Conservation (phyloP, 2,329 filamentous ascomycete genomes). For the Fusarium goolgardi region DNA sequence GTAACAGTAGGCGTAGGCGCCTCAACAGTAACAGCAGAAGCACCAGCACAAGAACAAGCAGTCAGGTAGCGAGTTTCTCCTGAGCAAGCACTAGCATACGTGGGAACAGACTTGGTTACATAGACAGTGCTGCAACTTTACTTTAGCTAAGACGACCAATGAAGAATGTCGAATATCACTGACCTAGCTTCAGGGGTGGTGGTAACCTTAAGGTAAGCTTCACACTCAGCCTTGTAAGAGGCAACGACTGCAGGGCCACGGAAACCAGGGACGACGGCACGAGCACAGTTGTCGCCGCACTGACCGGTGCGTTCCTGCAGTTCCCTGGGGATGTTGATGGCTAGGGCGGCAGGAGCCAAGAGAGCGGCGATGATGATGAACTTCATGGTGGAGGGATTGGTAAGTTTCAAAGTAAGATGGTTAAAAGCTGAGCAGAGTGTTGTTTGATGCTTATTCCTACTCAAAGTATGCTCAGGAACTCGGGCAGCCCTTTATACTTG, state of each 20-base stretch:
- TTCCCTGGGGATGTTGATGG: constrained; percentile 30
- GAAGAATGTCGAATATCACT: not conserved
- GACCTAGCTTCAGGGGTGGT: constrained; percentile 34
- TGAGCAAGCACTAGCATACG: constrained; percentile 41
- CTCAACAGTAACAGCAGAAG: constrained; percentile 28
- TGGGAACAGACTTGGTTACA: constrained; percentile 37
- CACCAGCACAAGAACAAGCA: constrained; percentile 37
- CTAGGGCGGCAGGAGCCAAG: constrained; percentile 22
- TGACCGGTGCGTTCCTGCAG: constrained; percentile 27
- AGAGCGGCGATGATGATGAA: constrained; percentile 37
- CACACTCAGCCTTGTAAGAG: constrained; percentile 33
- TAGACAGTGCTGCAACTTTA: constrained; percentile 24
- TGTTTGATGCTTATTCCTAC: not conserved
- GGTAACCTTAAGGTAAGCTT: constrained; percentile 34
- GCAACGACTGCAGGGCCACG: constrained; percentile 23
- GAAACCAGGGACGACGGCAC: constrained; percentile 36
- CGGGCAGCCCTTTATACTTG: constrained; percentile 14
- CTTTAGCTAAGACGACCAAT: not conserved
- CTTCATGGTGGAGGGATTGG: constrained; percentile 27
- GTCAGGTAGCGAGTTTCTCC: constrained; percentile 38
- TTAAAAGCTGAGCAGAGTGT: not conserved
- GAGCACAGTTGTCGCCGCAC: constrained; percentile 37
- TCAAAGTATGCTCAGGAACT: too few species aligned
- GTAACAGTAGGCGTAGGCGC: constrained; percentile 37
- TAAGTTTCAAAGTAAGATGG: not conserved